Evolutionary conservation across 2,329 filamentous ascomycete species (phyloP).

Genomic region (Huntiella abstrusa): DNA sequence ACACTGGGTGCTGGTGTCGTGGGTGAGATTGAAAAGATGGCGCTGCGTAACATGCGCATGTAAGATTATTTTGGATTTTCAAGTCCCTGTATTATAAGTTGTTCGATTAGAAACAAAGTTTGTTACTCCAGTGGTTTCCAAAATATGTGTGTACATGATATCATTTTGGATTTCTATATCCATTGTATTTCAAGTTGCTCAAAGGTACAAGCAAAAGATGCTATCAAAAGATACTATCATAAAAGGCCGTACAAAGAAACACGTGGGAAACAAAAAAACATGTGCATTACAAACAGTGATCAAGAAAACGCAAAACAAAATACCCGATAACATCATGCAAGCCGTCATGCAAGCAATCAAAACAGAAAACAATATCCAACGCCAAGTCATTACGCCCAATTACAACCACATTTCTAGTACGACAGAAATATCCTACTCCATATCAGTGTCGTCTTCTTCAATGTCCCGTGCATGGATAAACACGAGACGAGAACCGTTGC

Average conservation of each 20-base stretch:
- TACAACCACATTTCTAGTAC: background rate
- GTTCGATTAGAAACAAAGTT: background rate
- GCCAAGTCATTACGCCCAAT: background rate
- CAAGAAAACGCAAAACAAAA: too few relatives aligned
- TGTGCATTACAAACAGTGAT: too few relatives aligned
- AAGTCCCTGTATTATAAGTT: background rate
- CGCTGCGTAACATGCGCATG: slow-evolving; percentile 29
- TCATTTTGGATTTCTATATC: too few relatives aligned
- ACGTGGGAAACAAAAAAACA: too few relatives aligned
- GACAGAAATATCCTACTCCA: slow-evolving; percentile 17
- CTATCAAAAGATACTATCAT: too few relatives aligned
- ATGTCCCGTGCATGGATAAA: slow-evolving; percentile 45
- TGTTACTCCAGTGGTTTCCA: background rate
- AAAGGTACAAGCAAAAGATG: too few relatives aligned
- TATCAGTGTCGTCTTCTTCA: slow-evolving; percentile 25
- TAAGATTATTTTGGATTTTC: slow-evolving; percentile 14
- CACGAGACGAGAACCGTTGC: slow-evolving; percentile 49
- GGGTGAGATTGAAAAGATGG: slow-evolving; percentile 63
- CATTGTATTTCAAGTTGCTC: too few relatives aligned
- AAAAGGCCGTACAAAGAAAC: too few relatives aligned
- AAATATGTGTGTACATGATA: too few relatives aligned
- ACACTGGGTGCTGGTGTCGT: slow-evolving; percentile 60
- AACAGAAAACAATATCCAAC: too few relatives aligned
- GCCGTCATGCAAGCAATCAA: too few relatives aligned
- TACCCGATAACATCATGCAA: too few relatives aligned